Percentiles rank a stretch among this genome's conserved stretches.
Evolutionary conservation across 805 yeast genomes (phyloP).

Genomic region (Ogataea sp.): DNA sequence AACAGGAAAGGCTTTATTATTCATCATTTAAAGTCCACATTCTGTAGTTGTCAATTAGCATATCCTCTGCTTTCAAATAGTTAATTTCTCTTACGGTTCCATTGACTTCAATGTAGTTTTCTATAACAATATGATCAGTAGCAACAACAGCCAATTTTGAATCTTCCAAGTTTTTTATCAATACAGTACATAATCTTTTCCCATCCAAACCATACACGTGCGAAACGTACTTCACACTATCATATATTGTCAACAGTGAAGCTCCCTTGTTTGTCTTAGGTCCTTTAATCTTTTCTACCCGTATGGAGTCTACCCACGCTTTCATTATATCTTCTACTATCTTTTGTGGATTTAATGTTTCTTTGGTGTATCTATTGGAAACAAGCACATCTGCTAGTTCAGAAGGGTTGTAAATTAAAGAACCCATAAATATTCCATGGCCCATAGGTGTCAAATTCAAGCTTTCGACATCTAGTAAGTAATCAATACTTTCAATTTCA

Average conservation of each 20-base stretch:
- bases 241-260: background rate
- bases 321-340: background rate
- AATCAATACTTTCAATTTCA: background rate
- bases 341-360: background rate
- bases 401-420: background rate
- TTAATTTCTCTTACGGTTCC: background rate
- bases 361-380: background rate
- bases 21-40: too few relatives aligned
- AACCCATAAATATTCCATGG: slow-evolving; percentile 10
- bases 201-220: background rate
- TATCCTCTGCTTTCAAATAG: slow-evolving; percentile 1
- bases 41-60: too few relatives aligned
- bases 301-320: background rate
- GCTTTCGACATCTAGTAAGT: background rate
- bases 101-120: background rate
- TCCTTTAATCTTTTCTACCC: background rate
- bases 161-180: background rate
- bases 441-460: slow-evolving; percentile 6
- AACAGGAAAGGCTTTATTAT: too few relatives aligned
- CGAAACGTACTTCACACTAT: background rate
- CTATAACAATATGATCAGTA: background rate
- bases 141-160: background rate
- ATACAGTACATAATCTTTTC: background rate
- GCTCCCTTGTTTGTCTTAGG: background rate
- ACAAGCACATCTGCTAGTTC: background rate